Evolutionary conservation across 163 green algal species (phyloP), one percentile per base, ranked within the genome.

Genomic region (Prototheca cutis): DNA sequence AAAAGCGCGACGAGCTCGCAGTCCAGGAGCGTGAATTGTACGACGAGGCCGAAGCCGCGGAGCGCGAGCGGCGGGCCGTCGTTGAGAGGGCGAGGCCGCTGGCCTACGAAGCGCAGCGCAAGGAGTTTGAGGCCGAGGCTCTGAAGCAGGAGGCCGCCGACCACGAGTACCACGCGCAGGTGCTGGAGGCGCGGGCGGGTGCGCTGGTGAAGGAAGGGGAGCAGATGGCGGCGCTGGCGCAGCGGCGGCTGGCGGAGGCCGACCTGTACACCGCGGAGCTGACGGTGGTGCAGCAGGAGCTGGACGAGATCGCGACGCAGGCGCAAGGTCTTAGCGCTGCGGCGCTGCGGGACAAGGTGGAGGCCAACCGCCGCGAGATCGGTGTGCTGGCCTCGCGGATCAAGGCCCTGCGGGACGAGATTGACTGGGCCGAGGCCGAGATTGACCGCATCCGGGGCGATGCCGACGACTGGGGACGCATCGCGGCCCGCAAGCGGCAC

Each of bases 381-480:
- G 49, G 27, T 4, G 28, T 39, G 49, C 3, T 56, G 27, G 10
- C 25, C 21, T 24, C 49, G 27, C 49, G 49, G 25, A 56, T 56
- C 28, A 34, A 33, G 27, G n/a, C 33, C 13, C 49, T 56, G 27
- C 49, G 49, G 25, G 49, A 56, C 10, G 49, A 56, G 49, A 34
- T 56, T 27, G 49, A 33, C 13, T 56, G 49, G 49, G 49, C 49
- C 21, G 49, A 56, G 49, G 23, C 18, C 1, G 49, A 56, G 49
- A 33, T 56, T 6, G 8, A 15, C 27, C 18, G n/a, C 13, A 27
- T 56, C 3, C 49, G 28, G 25, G 28, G 10, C 27, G 49, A 56
- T 27, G 49, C 27, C 49, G 49, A 56, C 49, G 49, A 56, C 49
- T 56, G 49, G 49, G 8, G 5, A 13, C 49, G 49, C 49, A 56